phyloP scores from a whole-genome alignment of 2,329 filamentous ascomycete species.

The Blastomyces emzantsi region DNA sequence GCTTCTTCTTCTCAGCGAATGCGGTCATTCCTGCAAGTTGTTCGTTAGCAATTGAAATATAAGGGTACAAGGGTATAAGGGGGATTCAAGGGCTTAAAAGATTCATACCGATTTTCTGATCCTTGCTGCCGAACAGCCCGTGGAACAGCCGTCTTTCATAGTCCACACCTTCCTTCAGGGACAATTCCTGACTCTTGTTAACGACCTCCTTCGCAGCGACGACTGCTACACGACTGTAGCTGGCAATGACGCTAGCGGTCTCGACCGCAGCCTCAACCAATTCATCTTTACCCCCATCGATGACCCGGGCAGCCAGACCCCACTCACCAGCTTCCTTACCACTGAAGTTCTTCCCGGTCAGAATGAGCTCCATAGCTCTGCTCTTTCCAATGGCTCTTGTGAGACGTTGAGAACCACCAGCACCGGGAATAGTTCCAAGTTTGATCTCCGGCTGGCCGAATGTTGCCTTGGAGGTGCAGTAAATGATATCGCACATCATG shows the following conservation, averaged over 20 bases:
- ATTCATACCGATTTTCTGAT: slow-evolving; percentile 80
- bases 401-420: slow-evolving; percentile 80
- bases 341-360: slow-evolving; percentile 75
- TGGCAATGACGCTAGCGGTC: slow-evolving; percentile 82
- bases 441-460: slow-evolving; percentile 98
- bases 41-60: slow-evolving; percentile 3
- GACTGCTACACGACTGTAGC: slow-evolving; percentile 77
- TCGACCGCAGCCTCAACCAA: slow-evolving; percentile 71
- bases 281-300: slow-evolving; percentile 64
- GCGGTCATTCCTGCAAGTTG: slow-evolving; percentile 61
- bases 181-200: slow-evolving; percentile 93
- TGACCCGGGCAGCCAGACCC: slow-evolving; percentile 79
- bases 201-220: slow-evolving; percentile 96
- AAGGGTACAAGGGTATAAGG: not conserved
- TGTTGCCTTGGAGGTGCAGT: slow-evolving; percentile 75
- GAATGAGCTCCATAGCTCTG: slow-evolving; percentile 81
- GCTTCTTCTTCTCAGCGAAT: slow-evolving; percentile 89
- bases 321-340: slow-evolving; percentile 79
- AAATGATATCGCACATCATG: slow-evolving; percentile 94
- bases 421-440: slow-evolving; percentile 84
- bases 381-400: slow-evolving; percentile 76
- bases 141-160: slow-evolving; percentile 93
- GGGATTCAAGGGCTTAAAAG: not conserved
- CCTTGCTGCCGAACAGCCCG: slow-evolving; percentile 80
- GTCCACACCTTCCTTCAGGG: slow-evolving; percentile 82